phyloP scores from a whole-genome alignment of 2,329 filamentous ascomycete species.

The Meredithiella fracta region DNA sequence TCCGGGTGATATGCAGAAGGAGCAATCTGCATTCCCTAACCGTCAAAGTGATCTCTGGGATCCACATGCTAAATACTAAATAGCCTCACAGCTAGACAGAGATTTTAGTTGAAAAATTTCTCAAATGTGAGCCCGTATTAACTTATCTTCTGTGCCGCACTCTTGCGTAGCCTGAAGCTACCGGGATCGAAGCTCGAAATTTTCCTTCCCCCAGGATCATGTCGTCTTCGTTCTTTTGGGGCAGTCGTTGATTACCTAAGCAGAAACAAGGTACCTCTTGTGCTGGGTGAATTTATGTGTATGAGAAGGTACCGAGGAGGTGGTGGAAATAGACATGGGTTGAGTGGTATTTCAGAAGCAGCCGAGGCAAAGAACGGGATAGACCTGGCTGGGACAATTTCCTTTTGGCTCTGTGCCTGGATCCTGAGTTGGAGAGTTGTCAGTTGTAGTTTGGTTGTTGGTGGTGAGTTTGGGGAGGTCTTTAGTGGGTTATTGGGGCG shows the following conservation, averaged over 20 bases:
- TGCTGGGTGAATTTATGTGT: not conserved
- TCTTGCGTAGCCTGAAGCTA: not conserved
- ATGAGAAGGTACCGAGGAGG: not conserved
- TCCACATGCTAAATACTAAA: no score
- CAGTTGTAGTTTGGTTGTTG: not conserved
- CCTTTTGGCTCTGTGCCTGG: not conserved
- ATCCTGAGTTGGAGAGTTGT: not conserved
- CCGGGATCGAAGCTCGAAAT: not conserved
- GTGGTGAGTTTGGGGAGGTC: not conserved
- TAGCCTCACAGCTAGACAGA: not conserved
- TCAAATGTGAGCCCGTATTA: not conserved
- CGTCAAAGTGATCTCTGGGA: no score
- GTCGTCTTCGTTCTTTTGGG: no score
- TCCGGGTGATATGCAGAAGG: not conserved
- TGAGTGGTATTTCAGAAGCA: slow-evolving; percentile 5
- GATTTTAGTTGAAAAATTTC: no score
- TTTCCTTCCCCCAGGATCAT: not conserved
- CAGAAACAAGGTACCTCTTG: not conserved
- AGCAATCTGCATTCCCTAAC: not conserved
- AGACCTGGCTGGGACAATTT: not conserved
- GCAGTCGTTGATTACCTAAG: not conserved
- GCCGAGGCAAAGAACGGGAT: not conserved
- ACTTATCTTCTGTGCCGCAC: not conserved
- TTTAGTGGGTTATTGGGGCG: not conserved
- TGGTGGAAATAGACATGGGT: not conserved